phyloP scores from a whole-genome alignment of 352 stramenopile species.

The Pythium plurisporium region DNA sequence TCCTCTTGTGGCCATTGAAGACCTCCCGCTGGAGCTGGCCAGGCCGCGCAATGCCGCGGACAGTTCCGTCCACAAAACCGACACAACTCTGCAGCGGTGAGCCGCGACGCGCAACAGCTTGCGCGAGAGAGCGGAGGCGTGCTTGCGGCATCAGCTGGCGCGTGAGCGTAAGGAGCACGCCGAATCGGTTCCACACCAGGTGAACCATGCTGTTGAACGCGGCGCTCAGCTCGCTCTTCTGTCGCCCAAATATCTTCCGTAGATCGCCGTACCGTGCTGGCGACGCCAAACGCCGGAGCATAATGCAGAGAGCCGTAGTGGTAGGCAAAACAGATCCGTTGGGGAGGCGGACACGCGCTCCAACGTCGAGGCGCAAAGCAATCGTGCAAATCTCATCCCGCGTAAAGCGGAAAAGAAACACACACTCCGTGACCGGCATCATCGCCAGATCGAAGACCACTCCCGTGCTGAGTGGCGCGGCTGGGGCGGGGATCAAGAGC shows the following conservation, averaged over 20 bases:
- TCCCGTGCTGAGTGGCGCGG: background rate
- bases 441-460: background rate
- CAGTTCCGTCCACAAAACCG: slow-evolving; percentile 8
- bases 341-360: background rate
- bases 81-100: background rate
- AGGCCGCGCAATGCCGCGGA: background rate
- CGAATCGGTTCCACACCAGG: background rate
- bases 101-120: background rate
- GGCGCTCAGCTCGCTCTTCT: slow-evolving; percentile 4
- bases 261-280: slow-evolving; percentile 6
- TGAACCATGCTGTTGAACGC: background rate
- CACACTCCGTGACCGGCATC: background rate
- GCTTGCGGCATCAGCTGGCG: background rate
- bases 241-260: background rate
- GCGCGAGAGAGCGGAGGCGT: background rate
- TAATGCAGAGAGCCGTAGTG: background rate
- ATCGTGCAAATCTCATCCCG: background rate
- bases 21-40: background rate
- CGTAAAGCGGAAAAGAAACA: background rate
- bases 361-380: background rate
- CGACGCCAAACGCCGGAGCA: slow-evolving; percentile 3
- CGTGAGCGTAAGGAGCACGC: background rate
- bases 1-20: slow-evolving; percentile 27
- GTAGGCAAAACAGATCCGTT: slow-evolving; percentile 1
- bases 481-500: background rate